Evolutionary conservation across 768 basidiomycete genomes (phyloP).

Genomic region (Paxillus involutus): DNA sequence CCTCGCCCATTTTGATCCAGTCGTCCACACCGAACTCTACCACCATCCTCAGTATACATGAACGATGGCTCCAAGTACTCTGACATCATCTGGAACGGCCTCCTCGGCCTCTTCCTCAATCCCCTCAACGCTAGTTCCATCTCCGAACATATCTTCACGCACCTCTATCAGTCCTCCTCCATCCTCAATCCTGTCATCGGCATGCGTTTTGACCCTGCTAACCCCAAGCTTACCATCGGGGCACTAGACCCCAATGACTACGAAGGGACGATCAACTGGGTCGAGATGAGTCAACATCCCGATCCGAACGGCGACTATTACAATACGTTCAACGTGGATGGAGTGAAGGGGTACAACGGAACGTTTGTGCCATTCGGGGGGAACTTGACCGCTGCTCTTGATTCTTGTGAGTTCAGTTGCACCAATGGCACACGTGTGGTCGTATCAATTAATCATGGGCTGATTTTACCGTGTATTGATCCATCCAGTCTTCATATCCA

Average conservation of each 20-base stretch:
- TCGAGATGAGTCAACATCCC: constrained; percentile 19
- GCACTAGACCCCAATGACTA: constrained; percentile 32
- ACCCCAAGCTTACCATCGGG: constrained; percentile 31
- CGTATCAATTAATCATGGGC: background rate
- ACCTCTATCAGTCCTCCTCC: constrained; percentile 17
- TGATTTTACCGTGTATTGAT: background rate
- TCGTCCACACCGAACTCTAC: background rate
- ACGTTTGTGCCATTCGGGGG: constrained; percentile 20
- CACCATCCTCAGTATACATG: constrained; percentile 18
- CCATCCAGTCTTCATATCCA: constrained; percentile 10
- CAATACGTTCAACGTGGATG: constrained; percentile 26
- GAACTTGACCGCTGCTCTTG: constrained; percentile 18
- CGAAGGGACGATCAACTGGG: constrained; percentile 32
- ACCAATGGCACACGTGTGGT: background rate
- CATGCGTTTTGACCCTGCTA: constrained; percentile 28
- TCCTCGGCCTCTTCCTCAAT: constrained; percentile 25
- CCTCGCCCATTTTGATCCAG: background rate
- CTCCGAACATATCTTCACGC: constrained; percentile 9
- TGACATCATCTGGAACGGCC: constrained; percentile 15
- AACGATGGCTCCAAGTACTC: constrained; percentile 17
- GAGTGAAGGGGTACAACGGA: constrained; percentile 30
- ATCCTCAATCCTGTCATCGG: constrained; percentile 32
- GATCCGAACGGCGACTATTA: constrained; percentile 12
- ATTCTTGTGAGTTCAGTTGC: constrained; percentile 21
- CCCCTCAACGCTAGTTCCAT: constrained; percentile 16